Base-by-base conservation (phyloP, 75 land plant genomes). In the Isoetes taiwanensis region DNA sequence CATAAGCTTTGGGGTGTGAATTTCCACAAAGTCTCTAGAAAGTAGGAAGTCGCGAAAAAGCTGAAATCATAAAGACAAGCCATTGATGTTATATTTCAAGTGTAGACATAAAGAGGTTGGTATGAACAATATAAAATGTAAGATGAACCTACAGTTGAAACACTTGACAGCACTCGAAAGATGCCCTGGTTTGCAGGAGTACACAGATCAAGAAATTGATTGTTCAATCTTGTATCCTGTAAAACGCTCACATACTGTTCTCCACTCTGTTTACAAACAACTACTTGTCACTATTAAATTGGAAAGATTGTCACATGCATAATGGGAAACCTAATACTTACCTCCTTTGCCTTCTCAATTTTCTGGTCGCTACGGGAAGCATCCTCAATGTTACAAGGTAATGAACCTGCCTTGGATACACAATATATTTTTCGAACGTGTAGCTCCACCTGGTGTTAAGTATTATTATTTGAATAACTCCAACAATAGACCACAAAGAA, bases 101-200 rank as follows among this genome's bases (percentile, higher is more conserved):
- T n/a, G n/a, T n/a, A n/a, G n/a, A n/a, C n/a, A n/a, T n/a, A n/a
- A n/a, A n/a, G n/a, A n/a, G n/a, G n/a, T n/a, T n/a, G n/a, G n/a
- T n/a, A n/a, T n/a, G n/a, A n/a, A n/a, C n/a, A n/a, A n/a, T n/a
- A n/a, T n/a, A 59, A 27, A 53, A 30, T 21, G 23, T 8, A 46
- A 8, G 17, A 28, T 9, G 25, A 11, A 21, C 80, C 59, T 61
- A 82, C 91, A 55, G 58, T 61, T 64, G 66, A 73, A 54, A 90
- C 86, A 57, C 82, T 71, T 21, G 73, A 71, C 41, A 82, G 78
- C 19, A 85, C 32, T 10, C 82, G 76, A 43, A 90, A 90, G 42
- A 85, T 86, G 11, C 64, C 97, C 43, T 86, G 91, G 69, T 90
- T 90, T 32, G 97, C 87, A 34, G 87, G 84, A 16, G 86, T 90